These are phyloP conservation scores for Ichthyophthirius multifiliis DNA, from an alignment of 169 alveolate genomes.

Conservation along the genomic window DNA sequence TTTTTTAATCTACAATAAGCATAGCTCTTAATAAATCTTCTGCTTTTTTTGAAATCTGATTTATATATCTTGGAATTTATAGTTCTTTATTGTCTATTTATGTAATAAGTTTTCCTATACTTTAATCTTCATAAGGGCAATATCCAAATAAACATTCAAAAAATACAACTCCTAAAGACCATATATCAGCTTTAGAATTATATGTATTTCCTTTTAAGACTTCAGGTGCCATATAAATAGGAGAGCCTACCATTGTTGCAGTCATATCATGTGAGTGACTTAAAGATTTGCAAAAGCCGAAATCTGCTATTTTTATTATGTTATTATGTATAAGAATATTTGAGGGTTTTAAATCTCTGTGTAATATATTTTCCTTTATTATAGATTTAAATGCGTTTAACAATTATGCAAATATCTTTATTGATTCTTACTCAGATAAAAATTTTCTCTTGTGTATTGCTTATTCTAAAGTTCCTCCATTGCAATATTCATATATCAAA, in stretches of 20 bases:
- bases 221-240: slow-evolving; percentile 12
- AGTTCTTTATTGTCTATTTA: neutral
- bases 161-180: slow-evolving; percentile 79
- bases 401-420: slow-evolving; percentile 9
- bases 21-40: slow-evolving; percentile 17
- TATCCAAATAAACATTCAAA: slow-evolving; percentile 38
- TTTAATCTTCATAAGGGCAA: slow-evolving; percentile 17
- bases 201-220: slow-evolving; percentile 64
- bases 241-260: slow-evolving; percentile 16
- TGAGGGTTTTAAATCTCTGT: slow-evolving; percentile 68
- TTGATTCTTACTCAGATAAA: slow-evolving; percentile 18
- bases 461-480: slow-evolving; percentile 37
- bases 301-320: slow-evolving; percentile 45
- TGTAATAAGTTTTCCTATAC: neutral
- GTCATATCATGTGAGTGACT: slow-evolving; percentile 1
- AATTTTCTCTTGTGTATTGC: slow-evolving; percentile 4
- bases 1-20: slow-evolving; percentile 28
- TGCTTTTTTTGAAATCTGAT: neutral
- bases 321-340: slow-evolving; percentile 57
- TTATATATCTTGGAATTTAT: slow-evolving; percentile 5
- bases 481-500: slow-evolving; percentile 39
- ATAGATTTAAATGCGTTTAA: slow-evolving; percentile 28
- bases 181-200: slow-evolving; percentile 75
- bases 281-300: slow-evolving; percentile 31
- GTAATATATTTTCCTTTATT: slow-evolving; percentile 48